These are phyloP conservation scores for Rhodomyrtus psidioides DNA, from an alignment of 441 rosid genomes.

Conservation along the genomic window DNA sequence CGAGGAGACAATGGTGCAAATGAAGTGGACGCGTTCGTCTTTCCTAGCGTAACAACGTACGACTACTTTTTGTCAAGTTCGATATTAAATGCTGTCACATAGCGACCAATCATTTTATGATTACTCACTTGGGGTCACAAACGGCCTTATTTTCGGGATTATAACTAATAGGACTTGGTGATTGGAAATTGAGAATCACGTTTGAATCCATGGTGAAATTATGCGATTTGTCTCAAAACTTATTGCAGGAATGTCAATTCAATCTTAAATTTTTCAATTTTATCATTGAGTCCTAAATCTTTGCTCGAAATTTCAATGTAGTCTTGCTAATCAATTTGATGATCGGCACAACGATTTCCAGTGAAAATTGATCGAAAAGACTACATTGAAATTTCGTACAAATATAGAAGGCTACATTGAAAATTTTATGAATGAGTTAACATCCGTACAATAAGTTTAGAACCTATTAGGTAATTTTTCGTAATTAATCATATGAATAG, in stretches of 20 bases:
- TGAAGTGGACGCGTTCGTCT: not conserved
- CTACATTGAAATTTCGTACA: fast-evolving
- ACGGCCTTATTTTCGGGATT: not conserved
- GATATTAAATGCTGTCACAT: not conserved
- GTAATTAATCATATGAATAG: not conserved
- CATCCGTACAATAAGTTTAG: not conserved
- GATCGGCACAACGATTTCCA: no score
- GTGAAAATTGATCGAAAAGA: fast-evolving
- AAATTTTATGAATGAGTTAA: not conserved
- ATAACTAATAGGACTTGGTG: not conserved
- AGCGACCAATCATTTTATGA: no score
- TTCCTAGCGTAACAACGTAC: not conserved
- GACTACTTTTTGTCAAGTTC: not conserved
- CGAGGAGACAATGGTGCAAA: not conserved
- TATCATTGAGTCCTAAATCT: fast-evolving
- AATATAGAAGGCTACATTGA: not conserved
- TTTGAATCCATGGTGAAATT: fast-evolving
- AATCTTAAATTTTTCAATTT: fast-evolving
- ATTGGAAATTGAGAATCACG: not conserved
- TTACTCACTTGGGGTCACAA: not conserved
- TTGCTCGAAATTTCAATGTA: not conserved
- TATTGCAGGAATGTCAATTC: fast-evolving
- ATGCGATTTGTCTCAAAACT: fast-evolving
- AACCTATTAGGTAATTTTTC: not conserved
- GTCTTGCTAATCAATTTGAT: fast-evolving